Evolutionary conservation across 177 flowering plant species (phyloP), one percentile per base, ranked within the genome.

Genomic region (Vitis hybrid): DNA sequence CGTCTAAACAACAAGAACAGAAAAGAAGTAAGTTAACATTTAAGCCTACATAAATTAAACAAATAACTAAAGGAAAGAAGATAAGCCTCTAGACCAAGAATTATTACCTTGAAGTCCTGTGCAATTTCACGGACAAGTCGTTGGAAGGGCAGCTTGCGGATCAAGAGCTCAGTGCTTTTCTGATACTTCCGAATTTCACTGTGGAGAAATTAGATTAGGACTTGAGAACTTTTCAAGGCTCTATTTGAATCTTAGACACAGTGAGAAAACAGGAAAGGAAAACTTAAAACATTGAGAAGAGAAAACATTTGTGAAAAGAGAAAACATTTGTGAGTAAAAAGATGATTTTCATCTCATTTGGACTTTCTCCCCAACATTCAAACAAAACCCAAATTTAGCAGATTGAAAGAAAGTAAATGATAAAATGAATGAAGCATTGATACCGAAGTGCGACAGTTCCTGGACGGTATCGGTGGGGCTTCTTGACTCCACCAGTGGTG

Each of bases 141-240:
- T 26, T 70, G 76, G 29, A 73, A 73, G 13, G 76, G 74, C 14
- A 77, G 74, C 62, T 77, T 77, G 16, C 80, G 74, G 62, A 77
- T 77, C 74, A 77, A 57, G 52, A 77, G 80, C 18, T 77, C 80
- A 18, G 80, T 72, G 15, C 76, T 76, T 39, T 76, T 76, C 73
- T 76, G 79, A 52, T 76, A 76, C 70, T 72, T 76, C 0, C 74
- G 74, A 21, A 66, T 73, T 66, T 73, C 74, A 63, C 77, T 74
- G 59, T 55, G 49, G 16, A 56, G 26, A 48, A 18, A 39, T 39
- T 39, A 39, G 8, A 4, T 6, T 39, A 39, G 8, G 45, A 39
- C 7, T 39, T 39, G 45, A 39, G 45, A 39, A 39, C 45, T 4
- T 39, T 39, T 39, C 45, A 39, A 39, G 45, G 45, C 45, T 39